Conservation (phyloP, 305 asterid genomes). For the Solanum aculeatissimum region DNA sequence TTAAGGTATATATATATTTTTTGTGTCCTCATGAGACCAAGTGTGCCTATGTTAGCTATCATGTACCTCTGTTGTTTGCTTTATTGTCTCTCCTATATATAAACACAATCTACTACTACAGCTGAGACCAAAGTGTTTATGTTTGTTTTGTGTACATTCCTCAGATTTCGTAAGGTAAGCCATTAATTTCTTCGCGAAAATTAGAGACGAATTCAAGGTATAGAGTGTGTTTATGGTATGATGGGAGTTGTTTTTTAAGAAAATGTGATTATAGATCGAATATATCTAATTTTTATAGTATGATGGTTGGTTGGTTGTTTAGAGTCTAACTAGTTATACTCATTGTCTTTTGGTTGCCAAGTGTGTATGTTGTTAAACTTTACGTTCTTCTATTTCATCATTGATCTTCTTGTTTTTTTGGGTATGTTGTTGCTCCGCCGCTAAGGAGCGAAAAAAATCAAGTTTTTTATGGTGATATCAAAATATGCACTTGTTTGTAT, state of each 20-base stretch:
- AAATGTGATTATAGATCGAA: background rate
- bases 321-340: background rate
- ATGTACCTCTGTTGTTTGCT: constrained; percentile 19
- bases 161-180: background rate
- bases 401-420: background rate
- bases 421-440: background rate
- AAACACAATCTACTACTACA: background rate
- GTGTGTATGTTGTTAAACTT: background rate
- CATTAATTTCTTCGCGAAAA: background rate
- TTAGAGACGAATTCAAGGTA: background rate
- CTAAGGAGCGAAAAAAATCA: background rate
- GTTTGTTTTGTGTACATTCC: background rate
- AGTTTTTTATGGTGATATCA: background rate
- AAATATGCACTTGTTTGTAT: background rate
- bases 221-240: background rate
- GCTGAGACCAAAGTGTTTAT: background rate
- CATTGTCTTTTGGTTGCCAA: background rate
- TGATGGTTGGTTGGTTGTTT: background rate
- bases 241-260: background rate
- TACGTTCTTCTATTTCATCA: background rate
- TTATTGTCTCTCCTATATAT: constrained; percentile 16
- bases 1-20: background rate
- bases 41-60: constrained; percentile 20
- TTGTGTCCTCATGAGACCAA: background rate
- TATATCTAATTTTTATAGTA: background rate